Conservation (phyloP, 1,139 yeast genomes). For the Suhomyces choctaworum region DNA sequence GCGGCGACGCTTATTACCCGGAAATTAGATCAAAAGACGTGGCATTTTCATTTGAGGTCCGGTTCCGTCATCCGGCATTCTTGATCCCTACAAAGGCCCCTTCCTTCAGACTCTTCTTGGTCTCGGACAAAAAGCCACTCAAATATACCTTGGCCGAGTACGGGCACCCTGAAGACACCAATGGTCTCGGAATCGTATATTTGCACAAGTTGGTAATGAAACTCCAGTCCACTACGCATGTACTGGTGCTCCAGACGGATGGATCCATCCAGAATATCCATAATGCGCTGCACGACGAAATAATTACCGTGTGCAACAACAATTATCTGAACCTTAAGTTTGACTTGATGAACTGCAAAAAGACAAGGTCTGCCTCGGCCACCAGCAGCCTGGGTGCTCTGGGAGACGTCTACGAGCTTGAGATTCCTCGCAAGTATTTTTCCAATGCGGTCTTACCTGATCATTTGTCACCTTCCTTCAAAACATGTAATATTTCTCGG, state of each 20-base stretch:
- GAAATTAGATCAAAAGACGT: slow-evolving; percentile 40
- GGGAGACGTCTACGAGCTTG: slow-evolving; percentile 40
- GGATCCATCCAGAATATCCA: slow-evolving; percentile 29
- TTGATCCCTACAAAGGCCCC: slow-evolving; percentile 45
- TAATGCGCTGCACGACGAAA: slow-evolving; percentile 30
- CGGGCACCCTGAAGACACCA: slow-evolving; percentile 41
- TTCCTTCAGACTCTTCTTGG: slow-evolving; percentile 38
- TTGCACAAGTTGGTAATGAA: slow-evolving; percentile 40
- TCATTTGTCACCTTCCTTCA: slow-evolving; percentile 53
- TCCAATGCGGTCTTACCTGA: slow-evolving; percentile 50
- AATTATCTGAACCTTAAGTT: slow-evolving; percentile 37
- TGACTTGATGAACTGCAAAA: slow-evolving; percentile 40
- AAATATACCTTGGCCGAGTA: slow-evolving; percentile 38
- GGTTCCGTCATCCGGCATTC: slow-evolving; percentile 49
- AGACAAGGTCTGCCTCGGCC: slow-evolving; percentile 29
- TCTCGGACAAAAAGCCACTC: slow-evolving; percentile 37
- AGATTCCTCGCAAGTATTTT: slow-evolving; percentile 44
- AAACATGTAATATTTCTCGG: slow-evolving; percentile 57
- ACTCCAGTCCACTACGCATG: slow-evolving; percentile 32
- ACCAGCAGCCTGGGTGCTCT: slow-evolving; percentile 20
- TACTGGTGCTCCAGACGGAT: slow-evolving; percentile 40
- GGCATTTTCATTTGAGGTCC: slow-evolving; percentile 46
- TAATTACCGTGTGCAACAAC: slow-evolving; percentile 32
- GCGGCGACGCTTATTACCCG: slow-evolving; percentile 19
- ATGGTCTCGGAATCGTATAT: slow-evolving; percentile 51